Base-by-base conservation (phyloP, 495 filamentous ascomycete genomes). In the Neurospora sp. region DNA sequence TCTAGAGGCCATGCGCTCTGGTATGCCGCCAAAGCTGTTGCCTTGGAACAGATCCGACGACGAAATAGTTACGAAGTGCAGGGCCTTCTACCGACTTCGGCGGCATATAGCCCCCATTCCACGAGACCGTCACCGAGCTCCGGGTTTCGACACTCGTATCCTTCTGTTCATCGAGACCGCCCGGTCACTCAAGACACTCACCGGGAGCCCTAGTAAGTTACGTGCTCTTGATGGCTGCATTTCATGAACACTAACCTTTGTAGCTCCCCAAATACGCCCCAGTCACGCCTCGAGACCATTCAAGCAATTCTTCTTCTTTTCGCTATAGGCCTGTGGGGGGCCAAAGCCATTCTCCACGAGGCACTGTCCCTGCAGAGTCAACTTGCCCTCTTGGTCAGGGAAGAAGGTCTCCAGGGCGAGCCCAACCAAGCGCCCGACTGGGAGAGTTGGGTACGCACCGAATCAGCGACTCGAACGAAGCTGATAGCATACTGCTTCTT, bases 1-100 rank as follows among this genome's bases (percentile, higher is more conserved):
- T 86, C 87, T 69, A 84, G 89, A 42, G 90, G 89, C 0, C 89
- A 91, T 75, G 88, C 90, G 14, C 81, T 94, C 8, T 94, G 91
- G 83, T 90, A 92, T 80, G 91, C 91, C 0, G 86, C 88, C 1
- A 88, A 85, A 70, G 81, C 86, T 0, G 86, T 89, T 37, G 85
- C 86, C 4, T 76, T 83, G 12, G 84, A 88, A 73, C 86, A 88
- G 74, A 87, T 88, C 11, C 80, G 86, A 39, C 81, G 85, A n/a
- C 79, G 87, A 40, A 78, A 86, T 54, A 88, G 85, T 69, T 83
- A 85, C 72, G 83, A 85, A 73, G 81, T 87, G 23, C 84, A 87
- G 39, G 83, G 84, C 16, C 76, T 87, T 23, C 78, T 87, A 40
- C 85, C 85, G 8, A 86, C 84, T 0, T 80, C 84, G 8, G 83